Evolutionary conservation across 1,284 basidiomycete genomes (phyloP), one percentile per base, ranked within the genome.

Genomic region (Naganishia albida): DNA sequence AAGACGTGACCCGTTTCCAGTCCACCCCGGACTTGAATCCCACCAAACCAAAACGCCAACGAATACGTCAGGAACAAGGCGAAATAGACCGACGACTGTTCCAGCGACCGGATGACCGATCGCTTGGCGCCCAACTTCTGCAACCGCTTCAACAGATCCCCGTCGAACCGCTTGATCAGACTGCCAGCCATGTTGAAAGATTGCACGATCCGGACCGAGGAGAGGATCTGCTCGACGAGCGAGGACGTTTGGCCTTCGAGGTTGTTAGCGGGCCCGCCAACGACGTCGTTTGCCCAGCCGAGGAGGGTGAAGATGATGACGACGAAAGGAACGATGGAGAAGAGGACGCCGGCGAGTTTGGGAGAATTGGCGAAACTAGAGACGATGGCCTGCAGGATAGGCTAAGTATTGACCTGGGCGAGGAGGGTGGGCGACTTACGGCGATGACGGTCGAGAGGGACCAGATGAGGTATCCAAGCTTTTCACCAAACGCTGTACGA

Each of bases 171-270:
- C 26, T 71, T 64, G 20, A 80, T 75, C 34, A 98, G 83, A 20
- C 84, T 82, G 7, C 74, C 78, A 77, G 92, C 89, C 2, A 88
- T 89, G 54, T 91, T 92, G 72, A 99, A 99, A 0, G 95, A 93
- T 69, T 97, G 92, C 1, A 91, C 88, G 3, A 78, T 79, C 30
- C 78, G 73, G 62, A 80, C 75, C 26, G 74, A 75, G 16, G 73
- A 75, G 63, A 99, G 89, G 71, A 92, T 91, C 77, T 99, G 95
- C 78, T 99, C 96, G 0, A 94, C 94, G 18, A 97, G 78, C 3
- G 85, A 87, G 42, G 94, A 93, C 26, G 88, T 89, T 26, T 88
- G 86, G 2, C 92, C 91, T 40, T 95, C 85, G 64, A 88, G 81
- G 65, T 88, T 85, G 62, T 95, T 84, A 28, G 88, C 49, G 81